Evolutionary conservation across 2,329 filamentous ascomycete genomes (phyloP).

Genomic region (Cytospora schulzeri): DNA sequence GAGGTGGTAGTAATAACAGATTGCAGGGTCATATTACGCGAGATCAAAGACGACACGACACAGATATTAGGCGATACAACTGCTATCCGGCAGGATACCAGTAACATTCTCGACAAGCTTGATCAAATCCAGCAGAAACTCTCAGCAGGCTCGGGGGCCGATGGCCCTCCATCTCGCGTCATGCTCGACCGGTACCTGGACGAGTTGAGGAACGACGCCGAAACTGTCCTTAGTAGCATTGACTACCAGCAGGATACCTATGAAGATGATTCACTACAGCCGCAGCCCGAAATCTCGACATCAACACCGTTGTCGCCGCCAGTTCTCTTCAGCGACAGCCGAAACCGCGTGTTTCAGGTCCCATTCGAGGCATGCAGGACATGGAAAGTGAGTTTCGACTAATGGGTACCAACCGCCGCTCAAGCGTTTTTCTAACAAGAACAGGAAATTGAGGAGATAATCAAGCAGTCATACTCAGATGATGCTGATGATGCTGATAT

Average conservation of each 20-base stretch:
- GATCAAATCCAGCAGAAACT: background rate
- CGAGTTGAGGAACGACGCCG: constrained; percentile 4
- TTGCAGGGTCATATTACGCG: background rate
- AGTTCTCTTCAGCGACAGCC: background rate
- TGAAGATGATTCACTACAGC: background rate
- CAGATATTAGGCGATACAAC: background rate
- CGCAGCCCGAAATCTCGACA: too few relatives aligned
- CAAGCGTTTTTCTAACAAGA: background rate
- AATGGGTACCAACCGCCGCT: background rate
- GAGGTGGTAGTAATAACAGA: background rate
- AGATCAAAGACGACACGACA: constrained; percentile 14
- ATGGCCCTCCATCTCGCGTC: background rate
- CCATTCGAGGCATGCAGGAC: constrained; percentile 15
- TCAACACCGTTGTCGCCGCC: background rate
- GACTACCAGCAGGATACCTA: constrained; percentile 4
- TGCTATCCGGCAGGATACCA: background rate
- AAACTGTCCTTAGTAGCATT: constrained; percentile 5
- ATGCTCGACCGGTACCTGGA: constrained; percentile 11
- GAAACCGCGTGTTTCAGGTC: background rate
- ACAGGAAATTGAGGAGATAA: constrained; percentile 10
- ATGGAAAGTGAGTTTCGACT: constrained; percentile 3
- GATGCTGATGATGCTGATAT: background rate
- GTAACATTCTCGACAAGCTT: background rate
- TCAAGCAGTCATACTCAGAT: constrained; percentile 1
- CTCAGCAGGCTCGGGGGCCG: background rate